Percentiles rank a stretch among this genome's conserved stretches.
phyloP scores from a whole-genome alignment of 2,329 filamentous ascomycete genomes.

The Alternaria ethzedia region DNA sequence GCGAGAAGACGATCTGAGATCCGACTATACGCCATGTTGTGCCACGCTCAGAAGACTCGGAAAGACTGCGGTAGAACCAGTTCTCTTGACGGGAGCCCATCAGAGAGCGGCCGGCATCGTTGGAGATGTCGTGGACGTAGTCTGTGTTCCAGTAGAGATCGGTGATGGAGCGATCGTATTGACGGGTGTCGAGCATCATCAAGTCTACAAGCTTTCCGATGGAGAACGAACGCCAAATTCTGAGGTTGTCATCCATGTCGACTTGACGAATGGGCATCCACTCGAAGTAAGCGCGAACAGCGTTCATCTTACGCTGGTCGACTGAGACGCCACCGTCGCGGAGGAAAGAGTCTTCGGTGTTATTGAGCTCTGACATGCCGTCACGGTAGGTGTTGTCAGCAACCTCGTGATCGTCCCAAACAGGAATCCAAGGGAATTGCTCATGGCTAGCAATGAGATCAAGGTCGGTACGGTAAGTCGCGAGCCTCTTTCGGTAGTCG shows the following conservation, averaged over 20 bases:
- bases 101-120: conserved; percentile 70
- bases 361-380: conserved; percentile 50
- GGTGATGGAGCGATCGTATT: conserved; percentile 54
- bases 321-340: conserved; percentile 48
- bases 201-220: conserved; percentile 52
- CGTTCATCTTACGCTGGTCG: conserved; percentile 56
- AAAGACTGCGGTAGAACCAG: conserved; percentile 64
- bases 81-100: conserved; percentile 77
- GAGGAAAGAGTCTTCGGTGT: conserved; percentile 53
- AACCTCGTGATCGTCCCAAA: conserved; percentile 56
- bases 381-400: conserved; percentile 53
- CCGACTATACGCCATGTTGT: conserved; percentile 75
- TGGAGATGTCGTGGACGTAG: conserved; percentile 67
- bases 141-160: conserved; percentile 63
- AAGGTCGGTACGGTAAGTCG: conserved; percentile 50
- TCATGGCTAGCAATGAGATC: conserved; percentile 50
- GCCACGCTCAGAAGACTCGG: conserved; percentile 65
- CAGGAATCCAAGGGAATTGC: conserved; percentile 53
- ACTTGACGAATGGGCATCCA: conserved; percentile 55
- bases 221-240: conserved; percentile 52
- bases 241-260: conserved; percentile 52
- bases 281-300: conserved; percentile 54
- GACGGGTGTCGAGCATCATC: conserved; percentile 53
- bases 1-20: conserved; percentile 72
- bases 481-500: conserved; percentile 53